Conservation (phyloP, 176 grass and related monocot genomes). For the Carex kokanica region DNA sequence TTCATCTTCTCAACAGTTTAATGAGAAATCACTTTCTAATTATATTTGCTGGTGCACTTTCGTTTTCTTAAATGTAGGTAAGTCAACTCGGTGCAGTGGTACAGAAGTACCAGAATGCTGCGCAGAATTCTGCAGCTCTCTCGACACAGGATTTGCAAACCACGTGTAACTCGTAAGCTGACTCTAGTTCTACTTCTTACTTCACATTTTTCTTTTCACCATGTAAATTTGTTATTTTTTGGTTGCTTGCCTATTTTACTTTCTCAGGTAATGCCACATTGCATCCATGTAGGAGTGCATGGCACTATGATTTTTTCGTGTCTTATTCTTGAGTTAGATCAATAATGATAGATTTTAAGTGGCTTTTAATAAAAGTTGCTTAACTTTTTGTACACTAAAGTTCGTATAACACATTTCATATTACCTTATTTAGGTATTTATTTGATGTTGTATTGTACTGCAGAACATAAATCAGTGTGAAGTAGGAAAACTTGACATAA, state of each 20-base stretch:
- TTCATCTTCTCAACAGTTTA: not conserved
- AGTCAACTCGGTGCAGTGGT: slow-evolving; percentile 80
- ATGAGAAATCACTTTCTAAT: slow-evolving; percentile 10
- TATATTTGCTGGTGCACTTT: slow-evolving; percentile 16
- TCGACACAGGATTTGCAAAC: slow-evolving; percentile 85
- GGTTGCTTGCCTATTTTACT: not conserved
- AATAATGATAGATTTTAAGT: not conserved
- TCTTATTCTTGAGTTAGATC: not conserved
- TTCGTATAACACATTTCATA: not conserved
- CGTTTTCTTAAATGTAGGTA: slow-evolving; percentile 48
- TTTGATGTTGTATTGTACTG: not conserved
- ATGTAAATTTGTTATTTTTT: slow-evolving; percentile 17
- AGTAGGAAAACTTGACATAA: not conserved
- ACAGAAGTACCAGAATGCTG: slow-evolving; percentile 71
- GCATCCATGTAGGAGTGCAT: not conserved
- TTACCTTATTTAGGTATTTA: not conserved
- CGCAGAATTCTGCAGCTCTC: slow-evolving; percentile 56
- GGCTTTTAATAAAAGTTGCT: not conserved
- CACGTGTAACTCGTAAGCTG: slow-evolving; percentile 88
- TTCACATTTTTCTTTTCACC: slow-evolving; percentile 9
- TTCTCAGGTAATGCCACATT: not conserved
- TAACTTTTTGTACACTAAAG: not conserved
- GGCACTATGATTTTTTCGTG: not conserved
- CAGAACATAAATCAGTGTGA: not conserved
- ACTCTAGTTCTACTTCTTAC: slow-evolving; percentile 27